Evolutionary conservation across 177 flowering plant species (phyloP).

Genomic region (Vitis hybrid): DNA sequence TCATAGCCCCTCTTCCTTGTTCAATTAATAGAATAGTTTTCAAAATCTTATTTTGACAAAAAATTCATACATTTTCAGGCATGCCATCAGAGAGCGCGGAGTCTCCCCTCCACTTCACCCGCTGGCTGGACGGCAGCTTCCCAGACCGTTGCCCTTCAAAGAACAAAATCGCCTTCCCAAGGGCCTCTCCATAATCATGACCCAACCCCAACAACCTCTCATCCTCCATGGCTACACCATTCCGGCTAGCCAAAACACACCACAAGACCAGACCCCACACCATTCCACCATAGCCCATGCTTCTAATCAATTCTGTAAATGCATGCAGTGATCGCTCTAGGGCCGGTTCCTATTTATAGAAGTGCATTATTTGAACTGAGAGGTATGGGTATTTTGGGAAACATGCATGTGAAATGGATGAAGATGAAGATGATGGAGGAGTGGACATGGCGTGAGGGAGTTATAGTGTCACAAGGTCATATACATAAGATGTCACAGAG

Average conservation of each 20-base stretch:
- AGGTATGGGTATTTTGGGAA: too few species aligned
- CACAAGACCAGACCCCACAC: slow-evolving; percentile 6
- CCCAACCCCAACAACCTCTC: not conserved
- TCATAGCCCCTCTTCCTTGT: too few species aligned
- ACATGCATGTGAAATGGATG: not conserved
- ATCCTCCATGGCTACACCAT: slow-evolving; percentile 15
- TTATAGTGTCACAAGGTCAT: not conserved
- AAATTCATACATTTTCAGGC: slow-evolving; percentile 40
- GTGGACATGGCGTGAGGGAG: slow-evolving; percentile 2
- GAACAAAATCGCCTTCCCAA: slow-evolving; percentile 67
- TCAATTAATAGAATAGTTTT: not conserved
- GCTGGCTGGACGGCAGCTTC: slow-evolving; percentile 56
- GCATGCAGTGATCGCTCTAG: not conserved
- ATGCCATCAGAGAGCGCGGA: slow-evolving; percentile 76
- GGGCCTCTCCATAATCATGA: slow-evolving; percentile 57
- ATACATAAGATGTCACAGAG: not conserved
- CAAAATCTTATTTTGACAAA: not conserved
- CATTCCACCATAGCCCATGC: slow-evolving; percentile 8
- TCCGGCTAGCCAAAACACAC: slow-evolving; percentile 10
- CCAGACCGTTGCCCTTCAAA: slow-evolving; percentile 94
- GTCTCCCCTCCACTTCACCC: slow-evolving; percentile 76
- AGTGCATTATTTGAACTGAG: too few species aligned
- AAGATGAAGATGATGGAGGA: not conserved
- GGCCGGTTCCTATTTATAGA: not conserved
- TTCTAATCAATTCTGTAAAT: not conserved